phyloP scores from a whole-genome alignment of 305 asterid species.

The Ajuga reptans region DNA sequence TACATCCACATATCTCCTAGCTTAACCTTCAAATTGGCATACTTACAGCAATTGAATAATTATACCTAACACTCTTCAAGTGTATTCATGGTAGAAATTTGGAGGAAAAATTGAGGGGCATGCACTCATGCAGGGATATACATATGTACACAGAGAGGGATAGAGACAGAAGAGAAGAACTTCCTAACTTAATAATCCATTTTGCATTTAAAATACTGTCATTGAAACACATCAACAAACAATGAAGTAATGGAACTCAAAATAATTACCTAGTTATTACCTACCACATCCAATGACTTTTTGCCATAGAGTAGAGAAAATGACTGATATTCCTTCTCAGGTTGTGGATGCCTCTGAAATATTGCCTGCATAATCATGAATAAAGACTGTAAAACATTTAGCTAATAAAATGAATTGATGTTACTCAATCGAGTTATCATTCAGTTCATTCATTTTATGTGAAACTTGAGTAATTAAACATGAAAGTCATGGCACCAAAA shows the following conservation, averaged over 20 bases:
- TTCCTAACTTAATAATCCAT: neutral
- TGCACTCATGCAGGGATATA: neutral
- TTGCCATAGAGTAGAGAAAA: constrained; percentile 64
- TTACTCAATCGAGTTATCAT: neutral
- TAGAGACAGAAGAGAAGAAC: neutral
- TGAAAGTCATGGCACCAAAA: neutral
- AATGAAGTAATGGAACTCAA: neutral
- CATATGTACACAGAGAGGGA: neutral
- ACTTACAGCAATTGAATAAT: neutral
- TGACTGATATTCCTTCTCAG: constrained; percentile 78
- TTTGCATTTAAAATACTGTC: neutral
- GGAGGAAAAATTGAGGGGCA: neutral
- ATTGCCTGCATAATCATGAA: constrained; percentile 36
- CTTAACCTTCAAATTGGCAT: neutral
- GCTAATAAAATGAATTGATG: neutral
- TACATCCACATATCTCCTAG: neutral
- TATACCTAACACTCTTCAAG: neutral
- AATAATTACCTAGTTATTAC: constrained; percentile 21
- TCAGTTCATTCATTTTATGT: neutral
- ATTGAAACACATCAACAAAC: neutral
- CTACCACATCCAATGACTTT: constrained; percentile 64
- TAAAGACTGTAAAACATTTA: neutral
- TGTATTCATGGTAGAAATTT: neutral
- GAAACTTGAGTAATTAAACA: neutral
- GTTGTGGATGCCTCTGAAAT: constrained; percentile 65